phyloP scores from a whole-genome alignment of 2,329 filamentous ascomycete species.

The Colletotrichum simmondsii region DNA sequence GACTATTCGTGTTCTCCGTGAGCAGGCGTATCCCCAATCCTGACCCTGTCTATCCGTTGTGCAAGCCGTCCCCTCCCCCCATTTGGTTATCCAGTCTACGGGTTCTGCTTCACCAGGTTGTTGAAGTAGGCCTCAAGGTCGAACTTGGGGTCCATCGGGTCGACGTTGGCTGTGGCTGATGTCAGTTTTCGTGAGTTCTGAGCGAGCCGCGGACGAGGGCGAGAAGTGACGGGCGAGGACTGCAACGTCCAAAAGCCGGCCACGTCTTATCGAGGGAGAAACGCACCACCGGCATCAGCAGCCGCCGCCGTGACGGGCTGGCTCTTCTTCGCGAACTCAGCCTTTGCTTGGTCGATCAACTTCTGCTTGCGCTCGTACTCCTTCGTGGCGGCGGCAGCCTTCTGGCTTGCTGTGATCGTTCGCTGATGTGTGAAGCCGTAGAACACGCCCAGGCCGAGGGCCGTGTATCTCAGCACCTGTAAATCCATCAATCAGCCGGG shows the following conservation, averaged over 20 bases:
- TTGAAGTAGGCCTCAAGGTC: constrained; percentile 89
- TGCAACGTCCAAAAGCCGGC: not conserved
- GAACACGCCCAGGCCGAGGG: constrained; percentile 89
- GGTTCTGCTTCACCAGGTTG: constrained; percentile 66
- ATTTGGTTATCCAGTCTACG: constrained; percentile 48
- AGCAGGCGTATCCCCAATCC: constrained; percentile 33
- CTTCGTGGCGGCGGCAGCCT: constrained; percentile 75
- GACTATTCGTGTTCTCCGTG: constrained; percentile 26
- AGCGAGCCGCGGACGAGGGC: not conserved
- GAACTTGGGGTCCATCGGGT: constrained; percentile 89
- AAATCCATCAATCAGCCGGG: constrained; percentile 42
- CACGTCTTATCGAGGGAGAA: not conserved
- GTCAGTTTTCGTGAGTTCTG: not conserved
- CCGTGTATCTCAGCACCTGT: constrained; percentile 97
- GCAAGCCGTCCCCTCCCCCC: constrained; percentile 41
- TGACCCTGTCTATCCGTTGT: constrained; percentile 42
- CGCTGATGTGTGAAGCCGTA: constrained; percentile 97
- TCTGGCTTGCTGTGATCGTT: constrained; percentile 78
- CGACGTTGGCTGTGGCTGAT: constrained; percentile 69
- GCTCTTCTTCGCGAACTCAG: constrained; percentile 84
- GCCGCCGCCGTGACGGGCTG: constrained; percentile 53
- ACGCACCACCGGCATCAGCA: constrained; percentile 32
- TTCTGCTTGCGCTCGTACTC: constrained; percentile 93
- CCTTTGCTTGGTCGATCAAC: constrained; percentile 93
- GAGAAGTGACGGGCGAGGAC: not conserved